Evolutionary conservation across 768 basidiomycete genomes (phyloP).

Genomic region (Rubroboletus pulcherrimus): DNA sequence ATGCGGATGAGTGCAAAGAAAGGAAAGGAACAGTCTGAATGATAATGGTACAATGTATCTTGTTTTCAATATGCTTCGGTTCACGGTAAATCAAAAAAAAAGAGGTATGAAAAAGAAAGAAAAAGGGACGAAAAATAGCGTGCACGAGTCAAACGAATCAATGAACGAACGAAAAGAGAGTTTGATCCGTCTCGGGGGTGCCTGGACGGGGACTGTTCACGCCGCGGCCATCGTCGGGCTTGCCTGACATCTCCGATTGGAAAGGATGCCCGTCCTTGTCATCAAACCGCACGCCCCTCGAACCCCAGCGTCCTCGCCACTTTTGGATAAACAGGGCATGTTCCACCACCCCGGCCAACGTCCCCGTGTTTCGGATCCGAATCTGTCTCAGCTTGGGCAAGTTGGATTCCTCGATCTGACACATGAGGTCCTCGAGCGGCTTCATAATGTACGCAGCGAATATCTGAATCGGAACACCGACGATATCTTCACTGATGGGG

Average conservation of each 20-base stretch:
- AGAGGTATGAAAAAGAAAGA: neutral
- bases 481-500: conserved; percentile 37
- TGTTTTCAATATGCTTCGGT: neutral
- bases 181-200: neutral
- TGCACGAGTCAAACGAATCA: neutral
- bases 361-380: conserved; percentile 40
- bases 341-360: conserved; percentile 32
- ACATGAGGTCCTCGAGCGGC: conserved; percentile 39
- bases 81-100: neutral
- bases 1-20: neutral
- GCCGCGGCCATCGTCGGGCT: neutral
- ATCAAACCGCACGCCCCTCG: conserved; percentile 29
- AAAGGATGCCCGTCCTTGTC: conserved; percentile 30
- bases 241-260: neutral
- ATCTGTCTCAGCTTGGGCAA: conserved; percentile 36
- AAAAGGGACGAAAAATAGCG: neutral
- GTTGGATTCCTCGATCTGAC: conserved; percentile 34
- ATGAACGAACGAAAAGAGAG: neutral
- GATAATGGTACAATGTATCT: conserved; percentile 1
- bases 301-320: conserved; percentile 30
- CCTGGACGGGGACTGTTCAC: neutral
- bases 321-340: conserved; percentile 24
- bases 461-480: conserved; percentile 35
- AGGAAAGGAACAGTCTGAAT: neutral
- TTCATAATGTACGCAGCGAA: conserved; percentile 39